Conservation (phyloP, 1,284 basidiomycete genomes). For the Fomitopsis pinicola region DNA sequence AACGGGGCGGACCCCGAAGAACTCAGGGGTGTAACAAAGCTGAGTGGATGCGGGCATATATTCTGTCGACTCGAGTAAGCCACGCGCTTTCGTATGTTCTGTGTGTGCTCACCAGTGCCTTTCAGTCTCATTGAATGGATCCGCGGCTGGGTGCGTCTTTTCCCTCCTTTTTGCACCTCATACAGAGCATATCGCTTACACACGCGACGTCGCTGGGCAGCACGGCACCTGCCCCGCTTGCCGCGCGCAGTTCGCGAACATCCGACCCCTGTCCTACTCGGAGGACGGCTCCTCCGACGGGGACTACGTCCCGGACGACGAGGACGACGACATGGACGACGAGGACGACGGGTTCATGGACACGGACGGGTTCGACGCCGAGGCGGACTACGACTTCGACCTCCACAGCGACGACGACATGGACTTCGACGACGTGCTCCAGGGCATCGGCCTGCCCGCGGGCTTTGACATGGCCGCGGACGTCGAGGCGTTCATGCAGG, state of each 20-base stretch:
- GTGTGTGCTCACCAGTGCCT: background rate
- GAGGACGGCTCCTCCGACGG: slow-evolving; percentile 65
- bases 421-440: background rate
- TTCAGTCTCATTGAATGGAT: slow-evolving; percentile 63
- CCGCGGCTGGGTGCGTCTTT: slow-evolving; percentile 37
- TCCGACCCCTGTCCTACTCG: slow-evolving; percentile 45
- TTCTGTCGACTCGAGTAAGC: slow-evolving; percentile 66
- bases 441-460: background rate
- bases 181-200: slow-evolving; percentile 1
- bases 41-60: slow-evolving; percentile 56
- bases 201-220: slow-evolving; percentile 27
- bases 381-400: slow-evolving; percentile 19
- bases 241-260: slow-evolving; percentile 51
- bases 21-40: slow-evolving; percentile 46
- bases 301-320: slow-evolving; percentile 57
- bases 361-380: slow-evolving; percentile 25
- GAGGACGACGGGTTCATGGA: slow-evolving; percentile 36
- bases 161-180: background rate
- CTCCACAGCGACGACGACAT: background rate
- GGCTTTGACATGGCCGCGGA: background rate
- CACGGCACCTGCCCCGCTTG: slow-evolving; percentile 72
- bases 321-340: slow-evolving; percentile 36
- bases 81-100: slow-evolving; percentile 1
- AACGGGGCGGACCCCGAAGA: slow-evolving; percentile 8
- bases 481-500: background rate